Evolutionary conservation across 306 rosid genomes (phyloP).

Genomic region (Vigna unguiculata): DNA sequence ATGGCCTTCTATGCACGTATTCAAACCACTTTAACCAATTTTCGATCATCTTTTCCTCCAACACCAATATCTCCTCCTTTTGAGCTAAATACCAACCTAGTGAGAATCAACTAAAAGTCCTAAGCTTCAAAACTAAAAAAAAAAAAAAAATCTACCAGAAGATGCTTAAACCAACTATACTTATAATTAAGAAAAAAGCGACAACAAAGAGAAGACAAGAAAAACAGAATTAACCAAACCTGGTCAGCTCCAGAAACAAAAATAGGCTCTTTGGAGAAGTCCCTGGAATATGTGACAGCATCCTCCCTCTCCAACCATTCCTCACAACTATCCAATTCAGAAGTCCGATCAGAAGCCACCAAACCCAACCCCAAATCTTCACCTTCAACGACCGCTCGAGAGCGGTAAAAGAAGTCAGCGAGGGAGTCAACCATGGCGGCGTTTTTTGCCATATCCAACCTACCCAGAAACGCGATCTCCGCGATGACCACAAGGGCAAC

Average conservation of each 20-base stretch:
- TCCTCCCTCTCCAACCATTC: slow-evolving; percentile 88
- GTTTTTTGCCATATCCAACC: slow-evolving; percentile 83
- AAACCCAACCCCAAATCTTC: slow-evolving; percentile 49
- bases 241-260: slow-evolving; percentile 71
- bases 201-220: not conserved
- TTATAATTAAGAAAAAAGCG: not conserved
- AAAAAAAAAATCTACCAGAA: not conserved
- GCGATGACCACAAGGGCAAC: slow-evolving; percentile 79
- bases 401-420: slow-evolving; percentile 69
- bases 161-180: not conserved
- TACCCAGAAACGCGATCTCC: slow-evolving; percentile 83
- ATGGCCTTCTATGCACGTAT: not conserved
- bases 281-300: slow-evolving; percentile 73
- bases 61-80: not conserved
- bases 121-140: not conserved
- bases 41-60: not conserved
- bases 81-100: not conserved
- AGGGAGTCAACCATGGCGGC: slow-evolving; percentile 72
- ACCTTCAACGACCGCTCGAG: slow-evolving; percentile 40
- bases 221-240: slow-evolving; percentile 52
- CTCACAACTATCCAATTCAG: slow-evolving; percentile 69
- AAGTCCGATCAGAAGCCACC: slow-evolving; percentile 42
- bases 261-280: slow-evolving; percentile 73
- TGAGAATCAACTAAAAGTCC: slow-evolving; percentile 2
- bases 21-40: not conserved